These are phyloP conservation scores for Clonostachys rosea DNA, from an alignment of 2,329 filamentous ascomycete species.

Conservation along the genomic window DNA sequence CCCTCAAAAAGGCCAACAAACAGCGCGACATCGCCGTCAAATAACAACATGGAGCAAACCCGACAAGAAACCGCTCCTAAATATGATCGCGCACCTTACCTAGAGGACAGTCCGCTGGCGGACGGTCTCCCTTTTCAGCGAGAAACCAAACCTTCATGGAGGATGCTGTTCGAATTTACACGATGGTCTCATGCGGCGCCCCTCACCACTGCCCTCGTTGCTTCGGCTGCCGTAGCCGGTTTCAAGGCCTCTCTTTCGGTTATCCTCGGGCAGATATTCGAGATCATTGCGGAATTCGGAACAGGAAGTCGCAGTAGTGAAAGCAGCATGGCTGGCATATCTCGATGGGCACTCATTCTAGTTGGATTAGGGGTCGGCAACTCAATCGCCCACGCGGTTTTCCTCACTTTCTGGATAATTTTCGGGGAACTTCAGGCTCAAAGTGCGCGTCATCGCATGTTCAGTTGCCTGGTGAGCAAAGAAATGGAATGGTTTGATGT, in stretches of 20 bases:
- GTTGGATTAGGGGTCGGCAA: constrained; percentile 56
- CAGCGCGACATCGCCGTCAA: too few species aligned
- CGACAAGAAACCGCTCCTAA: not conserved
- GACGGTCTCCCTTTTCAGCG: not conserved
- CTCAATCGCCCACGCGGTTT: constrained; percentile 63
- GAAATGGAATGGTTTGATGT: constrained; percentile 81
- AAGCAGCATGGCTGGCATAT: constrained; percentile 50
- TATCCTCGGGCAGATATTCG: constrained; percentile 71
- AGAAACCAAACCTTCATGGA: constrained; percentile 17
- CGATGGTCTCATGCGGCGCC: constrained; percentile 51
- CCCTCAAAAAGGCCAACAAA: too few species aligned
- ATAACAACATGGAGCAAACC: too few species aligned
- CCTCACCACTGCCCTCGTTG: constrained; percentile 47
- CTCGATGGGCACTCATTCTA: constrained; percentile 58
- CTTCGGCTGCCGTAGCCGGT: constrained; percentile 55
- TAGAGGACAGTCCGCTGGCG: not conserved
- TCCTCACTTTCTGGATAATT: constrained; percentile 66
- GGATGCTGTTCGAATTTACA: constrained; percentile 68
- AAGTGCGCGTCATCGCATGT: constrained; percentile 59
- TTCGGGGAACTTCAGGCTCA: constrained; percentile 81
- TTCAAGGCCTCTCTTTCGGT: constrained; percentile 63
- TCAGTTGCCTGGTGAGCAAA: constrained; percentile 63
- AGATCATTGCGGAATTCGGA: constrained; percentile 64
- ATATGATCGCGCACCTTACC: not conserved
- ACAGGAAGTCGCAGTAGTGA: constrained; percentile 40